A percentile compares a stretch with the other conserved stretches of the same genome.
Evolutionary conservation across 2,329 filamentous ascomycete species (phyloP).

Genomic region (Colletotrichum lupini): DNA sequence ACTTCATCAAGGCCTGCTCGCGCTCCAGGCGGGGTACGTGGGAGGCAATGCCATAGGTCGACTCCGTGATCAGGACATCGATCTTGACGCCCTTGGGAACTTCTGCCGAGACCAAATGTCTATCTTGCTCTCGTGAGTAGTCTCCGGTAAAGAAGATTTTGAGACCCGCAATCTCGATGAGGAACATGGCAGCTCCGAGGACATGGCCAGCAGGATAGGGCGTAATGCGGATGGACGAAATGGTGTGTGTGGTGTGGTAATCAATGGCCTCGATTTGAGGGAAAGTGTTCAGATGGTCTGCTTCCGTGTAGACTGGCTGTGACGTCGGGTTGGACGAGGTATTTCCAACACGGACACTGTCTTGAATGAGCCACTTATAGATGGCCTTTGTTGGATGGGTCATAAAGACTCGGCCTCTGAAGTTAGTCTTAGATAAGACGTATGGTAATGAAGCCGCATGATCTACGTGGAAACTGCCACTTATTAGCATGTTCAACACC

Average conservation of each 20-base stretch:
- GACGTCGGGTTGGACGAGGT: constrained; percentile 71
- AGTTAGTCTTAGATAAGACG: constrained; percentile 97
- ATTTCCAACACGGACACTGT: constrained; percentile 90
- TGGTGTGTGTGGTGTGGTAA: constrained; percentile 97
- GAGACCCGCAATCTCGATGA: constrained; percentile 95
- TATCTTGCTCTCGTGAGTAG: constrained; percentile 94
- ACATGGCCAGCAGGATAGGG: constrained; percentile 98
- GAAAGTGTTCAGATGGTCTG: constrained; percentile 93
- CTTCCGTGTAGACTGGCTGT: constrained; percentile 91
- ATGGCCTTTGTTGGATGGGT: constrained; percentile 99
- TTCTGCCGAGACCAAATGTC: constrained; percentile 93
- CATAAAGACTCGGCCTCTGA: constrained; percentile 97
- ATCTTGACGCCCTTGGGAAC: constrained; percentile 91
- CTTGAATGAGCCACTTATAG: constrained; percentile 99
- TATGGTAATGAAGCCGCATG: constrained; percentile 99
- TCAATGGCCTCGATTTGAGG: constrained; percentile 97
- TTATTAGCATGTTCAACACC: constrained; percentile 16
- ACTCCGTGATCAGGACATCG: constrained; percentile 97
- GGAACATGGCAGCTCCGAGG: constrained; percentile 97
- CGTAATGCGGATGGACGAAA: constrained; percentile 95
- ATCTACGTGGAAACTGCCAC: constrained; percentile 90
- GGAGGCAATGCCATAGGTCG: constrained; percentile 94
- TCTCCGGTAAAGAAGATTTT: constrained; percentile 98
- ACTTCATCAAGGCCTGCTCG: constrained; percentile 94
- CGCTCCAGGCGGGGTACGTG: constrained; percentile 91